phyloP scores from a whole-genome alignment of 192 early-diverging fungal species.

The Linnemannia exigua region DNA sequence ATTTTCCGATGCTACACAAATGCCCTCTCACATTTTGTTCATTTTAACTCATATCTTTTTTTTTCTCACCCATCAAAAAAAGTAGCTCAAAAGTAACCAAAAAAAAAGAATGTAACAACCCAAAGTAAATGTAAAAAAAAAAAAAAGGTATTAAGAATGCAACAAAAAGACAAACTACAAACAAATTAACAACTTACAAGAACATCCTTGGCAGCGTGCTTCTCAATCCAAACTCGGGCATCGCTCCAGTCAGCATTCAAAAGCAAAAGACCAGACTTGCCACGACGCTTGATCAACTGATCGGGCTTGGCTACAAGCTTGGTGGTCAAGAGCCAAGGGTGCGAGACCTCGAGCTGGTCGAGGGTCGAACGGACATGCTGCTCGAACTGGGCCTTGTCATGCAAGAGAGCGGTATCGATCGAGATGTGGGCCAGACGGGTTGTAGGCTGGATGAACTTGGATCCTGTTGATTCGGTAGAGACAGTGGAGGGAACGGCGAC shows the following conservation, averaged over 20 bases:
- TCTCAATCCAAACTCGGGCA: conserved; percentile 91
- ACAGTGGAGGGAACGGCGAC: conserved; percentile 55
- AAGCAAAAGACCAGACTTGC: conserved; percentile 94
- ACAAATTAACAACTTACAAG: conserved; percentile 66
- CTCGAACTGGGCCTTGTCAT: conserved; percentile 67
- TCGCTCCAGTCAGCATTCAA: conserved; percentile 93
- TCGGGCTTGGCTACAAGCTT: conserved; percentile 98
- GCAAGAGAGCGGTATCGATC: conserved; percentile 74
- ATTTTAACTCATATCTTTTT: background rate
- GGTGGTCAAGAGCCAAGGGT: conserved; percentile 88
- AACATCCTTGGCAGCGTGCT: conserved; percentile 88
- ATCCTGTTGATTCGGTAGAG: conserved; percentile 54
- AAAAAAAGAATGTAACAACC: background rate
- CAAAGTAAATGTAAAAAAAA: conserved; percentile 6
- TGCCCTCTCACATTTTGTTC: no score
- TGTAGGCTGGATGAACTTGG: conserved; percentile 79
- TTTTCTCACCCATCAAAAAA: background rate
- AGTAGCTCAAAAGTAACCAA: background rate
- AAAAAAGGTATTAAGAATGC: background rate
- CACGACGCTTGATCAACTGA: conserved; percentile 98
- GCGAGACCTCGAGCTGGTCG: conserved; percentile 75
- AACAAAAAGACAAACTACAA: background rate
- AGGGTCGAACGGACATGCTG: conserved; percentile 70
- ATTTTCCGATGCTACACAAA: background rate
- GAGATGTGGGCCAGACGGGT: conserved; percentile 85